Base-by-base conservation (phyloP, 345 rosid species). In the Gossypioides kirkii region DNA sequence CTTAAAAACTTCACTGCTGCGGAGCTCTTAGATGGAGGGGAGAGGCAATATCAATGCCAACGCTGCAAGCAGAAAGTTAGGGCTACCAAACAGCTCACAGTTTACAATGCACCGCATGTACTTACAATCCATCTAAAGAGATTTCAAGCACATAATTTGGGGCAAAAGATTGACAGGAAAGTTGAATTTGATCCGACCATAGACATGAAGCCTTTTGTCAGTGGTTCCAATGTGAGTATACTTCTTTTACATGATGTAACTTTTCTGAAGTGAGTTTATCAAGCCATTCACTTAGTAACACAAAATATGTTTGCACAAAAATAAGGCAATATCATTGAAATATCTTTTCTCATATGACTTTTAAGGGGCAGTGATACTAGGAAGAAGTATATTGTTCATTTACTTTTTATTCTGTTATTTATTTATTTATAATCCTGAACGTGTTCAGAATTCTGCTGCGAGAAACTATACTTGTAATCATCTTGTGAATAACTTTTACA, bases 81-180 rank as follows among this genome's bases (percentile, higher is more conserved):
- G 78, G 99, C 99, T 72, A 75, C 28, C 75, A 95, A 92, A 82
- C 88, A 91, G 83, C 94, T 95, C 42, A 95, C 93, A 13, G 86
- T 95, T 82, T 82, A 85, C 84, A 91, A 92, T 75, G 91, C 91
- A 43, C 99, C 99, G 26, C 80, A 84, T 86, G 97, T 95, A 63
- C 89, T 95, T 13, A 82, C 94, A 7, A 61, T 95, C 54, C 98
- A 95, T 83, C 86, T 95, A 26, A 95, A 92, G 84, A 92, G 99
- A 70, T 95, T 95, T 82, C 88, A 84, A 74, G 84, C 96, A 9
- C 89, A 83, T 77, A 84, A 91, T 80, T 86, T 89, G 16, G 89
- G 89, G 25, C 86, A 86, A 66, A 95, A 95, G 82, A 86, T 89
- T 28, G 90, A 89, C 82, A 86, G 80, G 86, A 89, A 86, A 85